These are phyloP conservation scores for Delonix regia DNA, from an alignment of 306 rosid species.

Conservation along the genomic window DNA sequence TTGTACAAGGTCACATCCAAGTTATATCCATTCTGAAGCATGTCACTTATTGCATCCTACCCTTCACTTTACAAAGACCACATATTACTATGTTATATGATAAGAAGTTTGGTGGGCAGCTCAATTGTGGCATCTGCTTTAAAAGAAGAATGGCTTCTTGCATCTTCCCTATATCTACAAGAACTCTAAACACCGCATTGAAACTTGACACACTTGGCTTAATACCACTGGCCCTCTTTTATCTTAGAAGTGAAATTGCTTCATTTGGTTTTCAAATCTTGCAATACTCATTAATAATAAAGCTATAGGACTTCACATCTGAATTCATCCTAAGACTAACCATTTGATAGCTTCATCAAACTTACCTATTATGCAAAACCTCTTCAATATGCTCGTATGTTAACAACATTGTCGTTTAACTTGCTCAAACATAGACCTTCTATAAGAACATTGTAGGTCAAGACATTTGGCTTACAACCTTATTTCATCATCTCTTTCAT, in stretches of 20 bases:
- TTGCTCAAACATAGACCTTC: constrained; percentile 54
- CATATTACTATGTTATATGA: constrained; percentile 47
- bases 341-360: constrained; percentile 52
- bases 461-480: constrained; percentile 46
- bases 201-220: constrained; percentile 53
- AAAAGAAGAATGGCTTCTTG: constrained; percentile 49
- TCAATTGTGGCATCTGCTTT: constrained; percentile 56
- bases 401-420: constrained; percentile 49
- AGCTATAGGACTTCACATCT: constrained; percentile 49
- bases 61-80: constrained; percentile 48
- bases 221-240: constrained; percentile 48
- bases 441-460: constrained; percentile 57
- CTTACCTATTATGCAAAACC: constrained; percentile 52
- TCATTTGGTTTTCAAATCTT: constrained; percentile 42
- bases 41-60: constrained; percentile 47
- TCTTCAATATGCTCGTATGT: constrained; percentile 54
- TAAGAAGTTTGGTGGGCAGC: constrained; percentile 54
- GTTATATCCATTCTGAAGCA: constrained; percentile 52
- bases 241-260: constrained; percentile 52
- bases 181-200: constrained; percentile 48
- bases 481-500: constrained; percentile 48
- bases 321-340: constrained; percentile 42
- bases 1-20: constrained; percentile 41
- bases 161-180: constrained; percentile 45
- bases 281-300: constrained; percentile 54